Evolutionary conservation across 345 rosid genomes (phyloP).

Genomic region (Adansonia digitata): DNA sequence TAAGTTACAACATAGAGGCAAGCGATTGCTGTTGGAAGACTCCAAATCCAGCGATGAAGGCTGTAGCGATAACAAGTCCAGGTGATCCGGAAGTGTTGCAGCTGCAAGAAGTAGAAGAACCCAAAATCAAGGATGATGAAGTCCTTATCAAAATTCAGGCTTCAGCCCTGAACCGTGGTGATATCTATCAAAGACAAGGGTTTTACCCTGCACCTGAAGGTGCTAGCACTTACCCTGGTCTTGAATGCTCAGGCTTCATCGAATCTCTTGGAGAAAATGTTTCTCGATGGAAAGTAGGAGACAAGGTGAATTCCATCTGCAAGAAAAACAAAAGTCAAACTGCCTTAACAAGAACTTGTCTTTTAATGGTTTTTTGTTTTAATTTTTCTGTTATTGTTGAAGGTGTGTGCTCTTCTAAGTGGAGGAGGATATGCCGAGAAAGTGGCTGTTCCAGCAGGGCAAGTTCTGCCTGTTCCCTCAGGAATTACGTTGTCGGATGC

Average conservation of each 20-base stretch:
- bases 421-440: conserved; percentile 93
- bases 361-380: not conserved
- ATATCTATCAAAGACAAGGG: conserved; percentile 71
- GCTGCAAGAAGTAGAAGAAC: conserved; percentile 65
- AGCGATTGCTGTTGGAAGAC: not conserved
- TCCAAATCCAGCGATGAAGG: conserved; percentile 45
- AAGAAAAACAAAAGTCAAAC: not conserved
- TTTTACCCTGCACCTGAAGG: conserved; percentile 65
- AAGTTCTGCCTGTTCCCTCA: conserved; percentile 53
- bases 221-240: conserved; percentile 62
- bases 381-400: not conserved
- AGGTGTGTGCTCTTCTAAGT: conserved; percentile 87
- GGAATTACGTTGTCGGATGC: conserved; percentile 68
- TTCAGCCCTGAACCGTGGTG: conserved; percentile 73
- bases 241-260: conserved; percentile 82
- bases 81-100: conserved; percentile 78
- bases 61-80: conserved; percentile 60
- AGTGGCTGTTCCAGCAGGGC: conserved; percentile 68
- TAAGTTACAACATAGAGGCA: not conserved
- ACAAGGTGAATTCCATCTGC: conserved; percentile 39
- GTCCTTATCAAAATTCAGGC: conserved; percentile 70
- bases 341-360: not conserved
- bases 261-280: conserved; percentile 52
- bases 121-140: conserved; percentile 57
- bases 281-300: conserved; percentile 80